A percentile compares a stretch with the other conserved stretches of the same genome.
Conservation (phyloP, 2,329 filamentous ascomycete species). For the Chaetothyriales sp. region DNA sequence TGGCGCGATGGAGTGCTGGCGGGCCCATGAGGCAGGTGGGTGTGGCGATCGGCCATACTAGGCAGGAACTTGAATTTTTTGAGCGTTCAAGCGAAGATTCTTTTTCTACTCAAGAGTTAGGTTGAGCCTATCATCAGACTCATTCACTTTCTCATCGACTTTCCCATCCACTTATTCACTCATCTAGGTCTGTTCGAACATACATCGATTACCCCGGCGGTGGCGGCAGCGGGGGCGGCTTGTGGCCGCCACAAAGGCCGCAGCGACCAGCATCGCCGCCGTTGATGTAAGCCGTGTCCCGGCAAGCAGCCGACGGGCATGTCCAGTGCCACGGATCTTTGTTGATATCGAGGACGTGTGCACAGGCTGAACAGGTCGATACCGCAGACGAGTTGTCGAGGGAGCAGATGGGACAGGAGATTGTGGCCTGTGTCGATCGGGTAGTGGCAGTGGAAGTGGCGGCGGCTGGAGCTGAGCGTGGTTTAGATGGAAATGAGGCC, state of each 20-base stretch:
- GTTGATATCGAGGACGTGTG: conserved; percentile 50
- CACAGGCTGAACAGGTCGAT: conserved; percentile 54
- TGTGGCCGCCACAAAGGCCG: conserved; percentile 48
- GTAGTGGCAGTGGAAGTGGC: background rate
- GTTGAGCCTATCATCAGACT: background rate
- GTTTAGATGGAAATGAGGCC: no score
- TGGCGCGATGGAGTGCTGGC: conserved; percentile 33
- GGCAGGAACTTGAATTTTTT: background rate
- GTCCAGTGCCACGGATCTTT: conserved; percentile 49
- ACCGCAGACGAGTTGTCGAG: conserved; percentile 43
- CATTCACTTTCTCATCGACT: background rate
- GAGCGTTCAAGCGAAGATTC: conserved; percentile 1
- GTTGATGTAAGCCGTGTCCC: conserved; percentile 49
- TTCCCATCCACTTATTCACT: background rate
- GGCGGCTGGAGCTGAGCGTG: background rate
- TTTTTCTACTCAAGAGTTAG: background rate
- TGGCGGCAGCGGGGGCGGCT: conserved; percentile 14
- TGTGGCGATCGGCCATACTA: conserved; percentile 6
- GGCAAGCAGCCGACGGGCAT: conserved; percentile 46
- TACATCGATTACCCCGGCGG: background rate
- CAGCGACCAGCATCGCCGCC: conserved; percentile 56
- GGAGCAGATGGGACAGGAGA: conserved; percentile 52
- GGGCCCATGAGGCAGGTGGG: conserved; percentile 31
- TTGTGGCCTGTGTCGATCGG: conserved; percentile 2
- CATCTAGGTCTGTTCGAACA: no score